Evolutionary conservation across 768 basidiomycete species (phyloP).

Genomic region (Dictyophora rubrovolvata): DNA sequence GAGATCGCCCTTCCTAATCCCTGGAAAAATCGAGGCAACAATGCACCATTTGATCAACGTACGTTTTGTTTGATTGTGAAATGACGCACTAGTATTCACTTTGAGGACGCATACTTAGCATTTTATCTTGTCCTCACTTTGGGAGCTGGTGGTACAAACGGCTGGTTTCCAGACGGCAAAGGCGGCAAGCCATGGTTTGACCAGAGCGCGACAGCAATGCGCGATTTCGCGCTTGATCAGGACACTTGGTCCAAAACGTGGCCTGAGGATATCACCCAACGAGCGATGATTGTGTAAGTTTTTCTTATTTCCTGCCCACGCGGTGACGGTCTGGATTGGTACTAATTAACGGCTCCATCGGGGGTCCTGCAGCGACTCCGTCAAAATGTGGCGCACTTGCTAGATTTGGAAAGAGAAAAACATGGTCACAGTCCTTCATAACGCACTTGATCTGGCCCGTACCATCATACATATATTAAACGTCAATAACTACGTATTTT

Average conservation of each 20-base stretch:
- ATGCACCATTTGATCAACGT: conserved; percentile 50
- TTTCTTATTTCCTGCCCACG: not conserved
- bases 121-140: conserved; percentile 80
- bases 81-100: conserved; percentile 1
- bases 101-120: conserved; percentile 25
- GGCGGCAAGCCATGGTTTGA: conserved; percentile 65
- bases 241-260: conserved; percentile 66
- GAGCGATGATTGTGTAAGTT: conserved; percentile 57
- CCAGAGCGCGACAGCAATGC: conserved; percentile 44
- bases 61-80: conserved; percentile 11
- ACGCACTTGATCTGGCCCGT: not conserved
- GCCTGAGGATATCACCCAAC: conserved; percentile 43
- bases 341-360: not conserved
- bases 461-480: not conserved
- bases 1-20: conserved; percentile 36
- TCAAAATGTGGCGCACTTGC: conserved; percentile 26
- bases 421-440: not conserved
- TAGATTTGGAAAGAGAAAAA: conserved; percentile 6
- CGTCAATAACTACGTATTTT: not conserved
- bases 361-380: conserved; percentile 14
- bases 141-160: conserved; percentile 73
- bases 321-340: not conserved
- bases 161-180: conserved; percentile 50
- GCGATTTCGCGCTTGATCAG: conserved; percentile 52
- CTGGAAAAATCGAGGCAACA: conserved; percentile 37